Percentiles rank a stretch among this genome's conserved stretches.
Evolutionary conservation across 2,329 filamentous ascomycete species (phyloP).

Genomic region (Tolypocladium amazonense): DNA sequence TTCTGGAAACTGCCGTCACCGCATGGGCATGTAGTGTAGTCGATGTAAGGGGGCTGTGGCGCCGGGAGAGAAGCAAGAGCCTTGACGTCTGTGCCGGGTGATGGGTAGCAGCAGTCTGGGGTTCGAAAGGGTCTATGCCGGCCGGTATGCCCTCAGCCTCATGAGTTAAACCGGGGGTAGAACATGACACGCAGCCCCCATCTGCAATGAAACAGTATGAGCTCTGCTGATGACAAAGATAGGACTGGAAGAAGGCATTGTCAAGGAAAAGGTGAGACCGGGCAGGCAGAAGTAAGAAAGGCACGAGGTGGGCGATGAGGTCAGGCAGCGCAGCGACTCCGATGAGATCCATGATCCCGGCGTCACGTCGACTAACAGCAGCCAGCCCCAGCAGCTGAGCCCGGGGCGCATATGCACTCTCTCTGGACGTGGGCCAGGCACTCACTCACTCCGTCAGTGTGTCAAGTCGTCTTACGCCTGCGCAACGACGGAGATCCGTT

Average conservation of each 20-base stretch:
- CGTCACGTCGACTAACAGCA: slow-evolving; percentile 2
- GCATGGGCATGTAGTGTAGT: slow-evolving; percentile 9
- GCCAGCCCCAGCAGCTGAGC: slow-evolving; percentile 4
- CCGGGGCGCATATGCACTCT: slow-evolving; percentile 4
- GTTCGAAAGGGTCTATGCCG: slow-evolving; percentile 2
- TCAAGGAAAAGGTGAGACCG: slow-evolving; percentile 1
- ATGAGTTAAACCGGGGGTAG: slow-evolving; percentile 7
- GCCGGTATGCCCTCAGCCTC: slow-evolving; percentile 8
- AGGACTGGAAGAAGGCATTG: slow-evolving; percentile 4
- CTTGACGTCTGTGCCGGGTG: not conserved
- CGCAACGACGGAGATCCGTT: not conserved
- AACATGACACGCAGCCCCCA: slow-evolving; percentile 11
- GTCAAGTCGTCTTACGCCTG: not conserved
- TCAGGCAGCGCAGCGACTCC: not conserved
- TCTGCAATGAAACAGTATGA: slow-evolving; percentile 11
- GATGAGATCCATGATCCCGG: slow-evolving; percentile 3
- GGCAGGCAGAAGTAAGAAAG: slow-evolving; percentile 3
- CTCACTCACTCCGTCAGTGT: not conserved
- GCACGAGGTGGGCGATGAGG: not conserved
- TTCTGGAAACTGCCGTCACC: slow-evolving; percentile 19
- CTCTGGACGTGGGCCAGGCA: not conserved
- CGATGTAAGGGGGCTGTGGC: slow-evolving; percentile 8
- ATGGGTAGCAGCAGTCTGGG: slow-evolving; percentile 2
- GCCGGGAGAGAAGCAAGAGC: slow-evolving; percentile 6
- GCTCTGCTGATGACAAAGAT: slow-evolving; percentile 6